Evolutionary conservation across 805 yeast species (phyloP).

Genomic region (Lipomyces sp.): DNA sequence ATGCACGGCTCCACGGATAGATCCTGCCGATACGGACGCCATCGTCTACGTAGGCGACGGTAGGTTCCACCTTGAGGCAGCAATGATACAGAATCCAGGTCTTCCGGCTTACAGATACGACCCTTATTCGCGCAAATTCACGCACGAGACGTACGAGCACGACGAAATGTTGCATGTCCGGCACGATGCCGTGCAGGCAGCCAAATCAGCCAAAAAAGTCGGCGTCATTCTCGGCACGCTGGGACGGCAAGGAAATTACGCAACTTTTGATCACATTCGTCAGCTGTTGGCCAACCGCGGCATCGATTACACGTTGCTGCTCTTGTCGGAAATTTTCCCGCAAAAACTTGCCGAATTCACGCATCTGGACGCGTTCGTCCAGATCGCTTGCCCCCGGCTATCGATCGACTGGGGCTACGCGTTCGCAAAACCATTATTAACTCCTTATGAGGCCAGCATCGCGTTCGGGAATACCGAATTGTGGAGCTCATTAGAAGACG

Average conservation of each 20-base stretch:
- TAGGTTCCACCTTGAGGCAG: slow-evolving; percentile 89
- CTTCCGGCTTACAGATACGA: slow-evolving; percentile 93
- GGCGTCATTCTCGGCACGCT: slow-evolving; percentile 91
- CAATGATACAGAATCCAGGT: slow-evolving; percentile 96
- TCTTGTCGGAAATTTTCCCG: slow-evolving; percentile 92
- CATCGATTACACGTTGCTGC: slow-evolving; percentile 73
- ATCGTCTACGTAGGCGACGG: slow-evolving; percentile 97
- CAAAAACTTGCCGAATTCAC: slow-evolving; percentile 89
- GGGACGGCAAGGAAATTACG: slow-evolving; percentile 92
- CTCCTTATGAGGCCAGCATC: slow-evolving; percentile 97
- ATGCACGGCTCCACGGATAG: slow-evolving; percentile 87
- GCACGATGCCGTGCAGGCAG: slow-evolving; percentile 70
- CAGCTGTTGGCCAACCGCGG: slow-evolving; percentile 58
- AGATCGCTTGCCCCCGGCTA: slow-evolving; percentile 95
- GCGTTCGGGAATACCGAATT: slow-evolving; percentile 71
- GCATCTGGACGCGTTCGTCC: slow-evolving; percentile 92
- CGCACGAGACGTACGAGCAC: slow-evolving; percentile 87
- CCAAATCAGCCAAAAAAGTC: slow-evolving; percentile 57
- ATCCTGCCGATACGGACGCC: slow-evolving; percentile 52
- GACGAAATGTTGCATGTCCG: slow-evolving; percentile 77
- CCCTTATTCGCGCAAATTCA: slow-evolving; percentile 90
- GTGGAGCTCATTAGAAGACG: slow-evolving; percentile 55
- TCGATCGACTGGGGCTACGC: slow-evolving; percentile 99
- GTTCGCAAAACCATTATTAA: slow-evolving; percentile 83
- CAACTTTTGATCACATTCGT: slow-evolving; percentile 73